Evolutionary conservation across 1,284 basidiomycete species (phyloP).

Genomic region (Malassezia cuniculi): DNA sequence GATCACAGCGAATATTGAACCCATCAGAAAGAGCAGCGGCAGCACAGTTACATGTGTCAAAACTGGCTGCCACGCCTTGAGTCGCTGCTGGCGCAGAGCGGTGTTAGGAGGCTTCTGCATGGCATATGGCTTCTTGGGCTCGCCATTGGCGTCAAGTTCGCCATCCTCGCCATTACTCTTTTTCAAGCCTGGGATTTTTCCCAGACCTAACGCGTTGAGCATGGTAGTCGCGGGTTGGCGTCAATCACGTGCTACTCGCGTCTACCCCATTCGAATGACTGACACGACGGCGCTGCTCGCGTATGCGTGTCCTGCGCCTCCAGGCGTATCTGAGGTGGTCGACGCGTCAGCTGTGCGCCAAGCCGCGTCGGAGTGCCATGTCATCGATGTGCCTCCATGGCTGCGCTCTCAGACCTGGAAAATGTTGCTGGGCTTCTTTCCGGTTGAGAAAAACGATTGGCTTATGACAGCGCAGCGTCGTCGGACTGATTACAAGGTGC

Average conservation of each 20-base stretch:
- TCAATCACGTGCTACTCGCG: too few relatives aligned
- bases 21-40: constrained; percentile 87
- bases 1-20: constrained; percentile 86
- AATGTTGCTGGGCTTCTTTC: constrained; percentile 33
- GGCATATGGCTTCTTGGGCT: constrained; percentile 30
- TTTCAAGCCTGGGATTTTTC: too few relatives aligned
- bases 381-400: constrained; percentile 28
- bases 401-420: constrained; percentile 40
- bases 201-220: too few relatives aligned
- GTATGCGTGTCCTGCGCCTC: too few relatives aligned
- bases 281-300: too few relatives aligned
- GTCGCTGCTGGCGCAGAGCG: constrained; percentile 96
- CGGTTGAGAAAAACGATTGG: constrained; percentile 37
- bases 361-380: constrained; percentile 9
- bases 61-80: constrained; percentile 99
- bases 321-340: too few relatives aligned
- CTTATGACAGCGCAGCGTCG: constrained; percentile 17
- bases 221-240: too few relatives aligned
- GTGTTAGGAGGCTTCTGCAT: constrained; percentile 53
- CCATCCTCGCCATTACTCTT: constrained; percentile 16
- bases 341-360: constrained; percentile 9
- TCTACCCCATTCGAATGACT: too few relatives aligned
- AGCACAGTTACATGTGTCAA: constrained; percentile 92
- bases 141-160: constrained; percentile 19
- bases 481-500: constrained; percentile 30